Base-by-base conservation (phyloP, 75 land plant species). In the Azolla pinnata region DNA sequence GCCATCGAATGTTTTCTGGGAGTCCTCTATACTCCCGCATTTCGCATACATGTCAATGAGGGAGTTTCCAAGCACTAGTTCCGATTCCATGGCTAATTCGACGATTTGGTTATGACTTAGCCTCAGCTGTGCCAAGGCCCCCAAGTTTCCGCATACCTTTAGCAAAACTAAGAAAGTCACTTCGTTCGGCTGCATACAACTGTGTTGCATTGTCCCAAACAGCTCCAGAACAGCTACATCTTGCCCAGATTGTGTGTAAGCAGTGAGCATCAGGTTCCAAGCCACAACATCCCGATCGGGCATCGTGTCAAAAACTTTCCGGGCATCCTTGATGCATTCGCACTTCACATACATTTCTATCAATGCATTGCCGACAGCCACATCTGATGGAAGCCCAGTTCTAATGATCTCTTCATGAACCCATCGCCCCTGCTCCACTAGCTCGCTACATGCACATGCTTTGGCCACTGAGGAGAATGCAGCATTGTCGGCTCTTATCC, bases 191-290 rank as follows among this genome's bases (percentile, higher is more conserved):
- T 4, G 2, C 2, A 17, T 62, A 44, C 60, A 53, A 4, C 17
- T 23, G n/a, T 46, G 49, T 23, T 46, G 49, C 49, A 46, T 46
- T 4, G 2, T 14, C n/a, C n/a, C 4, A 46, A 46, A 46, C 23
- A 46, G 4, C 21, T 46, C 10, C 2, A 61, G 44, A 29, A 73
- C 79, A 61, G 9, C 58, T 18, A 0, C 40, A 44, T 62, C 54
- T 51, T 81, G 54, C 2, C 84, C 80, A 40, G 40, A 2, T 20
- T 61, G 61, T 20, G 57, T 67, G 5, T 44, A 73, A 19, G 74
- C 84, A 8, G 56, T 63, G 14, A 81, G 70, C 66, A 81, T 70
- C 0, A 71, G 71, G 58, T 81, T 81, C 81, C 81, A 81, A 0
- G 75, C 23, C 1, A 17, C 65, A 4, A 42, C 63, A 67, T 57